phyloP scores from a whole-genome alignment of 345 rosid genomes.

The Firmiana major region DNA sequence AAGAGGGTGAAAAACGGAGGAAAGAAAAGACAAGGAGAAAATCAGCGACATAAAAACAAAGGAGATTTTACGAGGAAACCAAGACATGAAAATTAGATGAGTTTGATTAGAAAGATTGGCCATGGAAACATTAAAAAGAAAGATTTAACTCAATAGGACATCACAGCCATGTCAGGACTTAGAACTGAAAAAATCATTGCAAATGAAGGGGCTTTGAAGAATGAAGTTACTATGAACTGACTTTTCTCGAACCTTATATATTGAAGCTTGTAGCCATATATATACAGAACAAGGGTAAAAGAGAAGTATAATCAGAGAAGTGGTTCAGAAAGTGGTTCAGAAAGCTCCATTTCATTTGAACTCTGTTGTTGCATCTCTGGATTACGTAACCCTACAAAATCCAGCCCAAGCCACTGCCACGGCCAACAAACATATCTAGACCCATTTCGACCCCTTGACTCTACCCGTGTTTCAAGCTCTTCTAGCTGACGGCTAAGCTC shows the following conservation, averaged over 20 bases:
- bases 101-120: not conserved
- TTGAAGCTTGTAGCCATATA: constrained; percentile 14
- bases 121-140: not conserved
- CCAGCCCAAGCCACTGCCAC: constrained; percentile 21
- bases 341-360: constrained; percentile 95
- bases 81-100: too few relatives aligned
- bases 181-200: not conserved
- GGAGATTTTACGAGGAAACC: not conserved
- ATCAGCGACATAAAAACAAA: not conserved
- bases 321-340: constrained; percentile 79
- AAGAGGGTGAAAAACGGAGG: not conserved
- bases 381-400: constrained; percentile 63
- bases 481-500: constrained; percentile 80
- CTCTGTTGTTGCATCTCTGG: constrained; percentile 44
- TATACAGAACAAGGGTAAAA: constrained; percentile 21
- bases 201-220: constrained; percentile 2
- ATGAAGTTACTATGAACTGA: not conserved
- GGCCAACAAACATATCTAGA: constrained; percentile 94
- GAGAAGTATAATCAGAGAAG: constrained; percentile 44
- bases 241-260: constrained; percentile 16
- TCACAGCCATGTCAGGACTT: not conserved
- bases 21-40: not conserved
- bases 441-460: constrained; percentile 39
- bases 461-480: constrained; percentile 69
- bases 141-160: not conserved